Percentiles rank a stretch among this genome's conserved stretches.
Conservation (phyloP, 768 basidiomycete genomes). For the Podaxis mareebaensis region DNA sequence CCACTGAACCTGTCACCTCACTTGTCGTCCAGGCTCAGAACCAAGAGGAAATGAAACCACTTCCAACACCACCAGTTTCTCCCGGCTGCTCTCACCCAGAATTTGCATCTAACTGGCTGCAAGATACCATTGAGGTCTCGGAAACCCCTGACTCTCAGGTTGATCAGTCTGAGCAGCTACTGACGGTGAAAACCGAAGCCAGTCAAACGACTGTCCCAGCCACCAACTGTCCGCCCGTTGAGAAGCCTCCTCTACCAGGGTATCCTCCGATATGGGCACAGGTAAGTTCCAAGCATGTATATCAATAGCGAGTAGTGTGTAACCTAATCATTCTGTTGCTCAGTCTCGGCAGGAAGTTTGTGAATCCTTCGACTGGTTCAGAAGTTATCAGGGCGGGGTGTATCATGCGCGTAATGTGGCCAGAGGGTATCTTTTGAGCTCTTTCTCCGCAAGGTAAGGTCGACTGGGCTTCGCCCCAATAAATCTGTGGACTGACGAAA, state of each 20-base stretch:
- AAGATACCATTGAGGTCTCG: background rate
- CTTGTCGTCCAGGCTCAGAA: too few relatives aligned
- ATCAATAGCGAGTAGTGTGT: background rate
- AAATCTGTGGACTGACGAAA: conserved; percentile 9
- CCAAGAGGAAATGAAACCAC: background rate
- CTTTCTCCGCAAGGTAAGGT: conserved; percentile 58
- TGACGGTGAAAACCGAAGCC: background rate
- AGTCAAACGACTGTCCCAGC: background rate
- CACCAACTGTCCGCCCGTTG: too few relatives aligned
- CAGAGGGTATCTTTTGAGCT: conserved; percentile 78
- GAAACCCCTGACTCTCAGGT: background rate
- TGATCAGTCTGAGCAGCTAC: background rate
- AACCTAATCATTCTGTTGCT: conserved; percentile 10
- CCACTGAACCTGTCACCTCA: too few relatives aligned
- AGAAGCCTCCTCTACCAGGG: conserved; percentile 21
- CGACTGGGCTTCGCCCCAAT: background rate
- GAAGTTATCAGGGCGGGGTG: conserved; percentile 80
- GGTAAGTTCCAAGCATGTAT: conserved; percentile 26
- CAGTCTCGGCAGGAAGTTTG: conserved; percentile 86
- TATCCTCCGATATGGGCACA: conserved; percentile 47
- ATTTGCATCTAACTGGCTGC: background rate
- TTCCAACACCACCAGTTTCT: background rate
- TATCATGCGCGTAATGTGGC: conserved; percentile 61
- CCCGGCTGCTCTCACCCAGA: background rate
- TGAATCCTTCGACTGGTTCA: conserved; percentile 75